Percentiles rank a stretch among this genome's conserved stretches.
phyloP scores from a whole-genome alignment of 2,329 filamentous ascomycete genomes.

The Colletotrichum navitas region DNA sequence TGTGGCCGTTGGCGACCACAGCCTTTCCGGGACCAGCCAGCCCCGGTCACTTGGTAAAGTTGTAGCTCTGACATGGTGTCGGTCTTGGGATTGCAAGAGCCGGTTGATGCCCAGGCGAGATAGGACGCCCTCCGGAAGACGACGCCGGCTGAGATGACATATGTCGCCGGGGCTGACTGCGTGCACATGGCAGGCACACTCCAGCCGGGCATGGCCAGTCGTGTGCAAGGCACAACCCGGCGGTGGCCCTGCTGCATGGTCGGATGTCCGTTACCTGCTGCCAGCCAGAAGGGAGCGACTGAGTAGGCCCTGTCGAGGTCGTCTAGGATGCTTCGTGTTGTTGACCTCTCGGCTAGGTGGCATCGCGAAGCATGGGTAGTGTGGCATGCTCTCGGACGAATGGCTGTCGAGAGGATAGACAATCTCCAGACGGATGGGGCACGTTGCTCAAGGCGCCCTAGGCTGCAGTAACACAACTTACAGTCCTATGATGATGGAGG shows the following conservation, averaged over 20 bases:
- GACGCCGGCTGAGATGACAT: slow-evolving; percentile 30
- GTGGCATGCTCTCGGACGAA: slow-evolving; percentile 21
- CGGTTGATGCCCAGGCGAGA: slow-evolving; percentile 30
- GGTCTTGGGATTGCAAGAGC: slow-evolving; percentile 18
- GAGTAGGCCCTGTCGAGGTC: slow-evolving; percentile 23
- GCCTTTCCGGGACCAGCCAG: not conserved
- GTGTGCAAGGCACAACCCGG: slow-evolving; percentile 29
- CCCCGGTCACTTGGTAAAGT: slow-evolving; percentile 32
- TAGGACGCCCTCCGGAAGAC: slow-evolving; percentile 5
- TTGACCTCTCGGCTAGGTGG: not conserved
- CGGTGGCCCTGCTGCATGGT: slow-evolving; percentile 21
- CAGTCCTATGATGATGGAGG: slow-evolving; percentile 4
- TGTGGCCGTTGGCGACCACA: not conserved
- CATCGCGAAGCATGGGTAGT: slow-evolving; percentile 8
- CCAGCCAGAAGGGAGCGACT: slow-evolving; percentile 4
- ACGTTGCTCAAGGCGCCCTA: slow-evolving; percentile 1
- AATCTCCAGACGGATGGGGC: slow-evolving; percentile 1
- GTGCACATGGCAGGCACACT: slow-evolving; percentile 32
- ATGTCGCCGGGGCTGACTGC: slow-evolving; percentile 32
- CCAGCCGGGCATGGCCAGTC: slow-evolving; percentile 22
- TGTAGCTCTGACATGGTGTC: slow-evolving; percentile 36
- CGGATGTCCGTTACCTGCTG: slow-evolving; percentile 39
- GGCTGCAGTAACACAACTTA: slow-evolving; percentile 18
- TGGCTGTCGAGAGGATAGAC: slow-evolving; percentile 15
- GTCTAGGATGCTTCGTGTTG: slow-evolving; percentile 21